Conservation (phyloP, 305 asterid species). For the Solanum hybrid region DNA sequence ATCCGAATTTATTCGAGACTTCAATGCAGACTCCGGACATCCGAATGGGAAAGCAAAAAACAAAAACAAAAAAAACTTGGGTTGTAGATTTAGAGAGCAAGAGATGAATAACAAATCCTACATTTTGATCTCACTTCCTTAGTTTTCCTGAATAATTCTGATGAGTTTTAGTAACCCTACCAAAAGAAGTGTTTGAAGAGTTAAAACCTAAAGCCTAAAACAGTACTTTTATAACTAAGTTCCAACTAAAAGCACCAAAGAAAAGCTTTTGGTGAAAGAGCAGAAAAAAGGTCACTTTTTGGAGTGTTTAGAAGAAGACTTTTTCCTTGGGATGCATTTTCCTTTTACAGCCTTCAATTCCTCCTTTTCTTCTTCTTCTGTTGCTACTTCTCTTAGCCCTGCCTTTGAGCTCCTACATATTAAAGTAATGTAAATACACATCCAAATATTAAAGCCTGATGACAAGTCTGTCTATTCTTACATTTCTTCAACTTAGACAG, state of each 20-base stretch:
- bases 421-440: neutral
- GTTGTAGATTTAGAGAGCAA: neutral
- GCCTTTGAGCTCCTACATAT: conserved; percentile 34
- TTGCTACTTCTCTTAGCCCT: conserved; percentile 23
- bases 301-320: conserved; percentile 29
- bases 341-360: conserved; percentile 31
- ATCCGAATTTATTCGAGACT: too few species aligned
- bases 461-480: neutral
- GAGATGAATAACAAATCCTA: neutral
- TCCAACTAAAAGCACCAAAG: neutral
- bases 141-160: neutral
- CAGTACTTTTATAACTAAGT: neutral
- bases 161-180: neutral
- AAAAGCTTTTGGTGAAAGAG: neutral
- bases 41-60: too few species aligned
- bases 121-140: neutral
- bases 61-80: too few species aligned
- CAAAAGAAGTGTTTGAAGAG: neutral
- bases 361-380: conserved; percentile 16
- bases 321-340: conserved; percentile 68
- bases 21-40: too few species aligned
- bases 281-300: conserved; percentile 28
- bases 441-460: neutral
- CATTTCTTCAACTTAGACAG: neutral
- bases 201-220: neutral